phyloP scores from a whole-genome alignment of 2,329 filamentous ascomycete genomes.

The Penicillium brasilianum region DNA sequence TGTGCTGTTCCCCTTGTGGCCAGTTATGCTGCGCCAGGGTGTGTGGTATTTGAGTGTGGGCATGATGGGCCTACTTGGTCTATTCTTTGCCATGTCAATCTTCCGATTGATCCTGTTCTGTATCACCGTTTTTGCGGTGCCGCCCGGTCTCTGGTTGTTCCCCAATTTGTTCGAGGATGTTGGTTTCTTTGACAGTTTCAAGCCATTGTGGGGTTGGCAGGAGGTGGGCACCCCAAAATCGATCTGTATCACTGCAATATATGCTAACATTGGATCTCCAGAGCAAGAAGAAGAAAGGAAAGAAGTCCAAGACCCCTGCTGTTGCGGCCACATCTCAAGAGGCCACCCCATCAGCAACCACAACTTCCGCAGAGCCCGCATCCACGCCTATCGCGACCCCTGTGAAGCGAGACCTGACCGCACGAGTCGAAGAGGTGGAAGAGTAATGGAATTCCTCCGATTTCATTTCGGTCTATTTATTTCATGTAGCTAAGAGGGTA shows the following conservation, averaged over 20 bases:
- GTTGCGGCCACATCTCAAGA: constrained; percentile 20
- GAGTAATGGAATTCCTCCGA: constrained; percentile 38
- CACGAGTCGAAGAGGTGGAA: constrained; percentile 54
- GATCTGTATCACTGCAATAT: neutral
- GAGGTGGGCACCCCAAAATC: constrained; percentile 65
- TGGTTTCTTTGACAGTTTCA: constrained; percentile 96
- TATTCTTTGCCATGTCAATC: constrained; percentile 98
- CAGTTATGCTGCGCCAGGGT: constrained; percentile 83
- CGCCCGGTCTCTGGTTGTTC: constrained; percentile 96
- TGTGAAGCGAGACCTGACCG: constrained; percentile 47
- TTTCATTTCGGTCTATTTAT: neutral
- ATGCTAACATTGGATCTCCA: constrained; percentile 2
- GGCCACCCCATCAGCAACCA: constrained; percentile 37
- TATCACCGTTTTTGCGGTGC: constrained; percentile 80
- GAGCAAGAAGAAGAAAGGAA: constrained; percentile 46
- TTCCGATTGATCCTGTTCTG: constrained; percentile 95
- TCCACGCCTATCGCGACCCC: constrained; percentile 35
- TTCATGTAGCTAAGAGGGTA: neutral
- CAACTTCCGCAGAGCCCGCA: constrained; percentile 44
- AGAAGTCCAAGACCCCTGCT: constrained; percentile 39
- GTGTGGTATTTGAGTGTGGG: constrained; percentile 98
- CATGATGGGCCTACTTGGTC: constrained; percentile 82
- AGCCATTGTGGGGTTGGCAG: constrained; percentile 97
- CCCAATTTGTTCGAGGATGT: constrained; percentile 98
- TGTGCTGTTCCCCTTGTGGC: constrained; percentile 96